Evolutionary conservation across 441 rosid genomes (phyloP), one percentile per base, ranked within the genome.

Genomic region (Euphorbia corollata): DNA sequence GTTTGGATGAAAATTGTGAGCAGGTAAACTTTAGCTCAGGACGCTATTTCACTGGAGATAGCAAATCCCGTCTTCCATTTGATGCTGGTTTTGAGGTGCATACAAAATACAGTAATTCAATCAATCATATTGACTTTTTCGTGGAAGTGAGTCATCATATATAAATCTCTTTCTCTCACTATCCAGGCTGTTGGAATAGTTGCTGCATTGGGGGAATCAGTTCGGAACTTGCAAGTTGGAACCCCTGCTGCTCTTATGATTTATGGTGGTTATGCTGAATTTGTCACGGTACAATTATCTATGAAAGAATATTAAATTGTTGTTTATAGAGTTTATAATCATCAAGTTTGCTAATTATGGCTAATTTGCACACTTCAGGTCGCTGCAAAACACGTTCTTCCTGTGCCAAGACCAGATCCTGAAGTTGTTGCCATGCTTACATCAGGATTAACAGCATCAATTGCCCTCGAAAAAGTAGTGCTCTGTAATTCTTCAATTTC

Each of bases 351-450:
- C 63, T 50, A 64, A 59, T 56, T 60, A 50, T 54, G 63, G 66
- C 58, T 63, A 20, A 53, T 36, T 20, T 61, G 6, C 63, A n/a
- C 51, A 56, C 70, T 70, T 20, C 73, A 94, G 99, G 97, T 94
- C 72, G 80, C 83, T 63, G 77, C 89, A 59, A 91, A 87, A 79
- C 86, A 86, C 32, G 71, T 94, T 51, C 96, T 94, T 75, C 91
- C 96, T 55, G 91, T 94, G 67, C 86, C 96, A 66, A 88, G 90
- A 75, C 99, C 97, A 56, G 98, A 89, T 73, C 94, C 99, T 30
- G 98, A 94, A 83, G 97, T 89, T 73, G 91, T 94, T 76, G 99
- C 96, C 68, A 86, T 94, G 97, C 98, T 94, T 78, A 94, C 99
- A 61, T 94, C 98, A 20, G 99, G 99, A 65, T 74, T 94, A 73